Percentiles rank a stretch among this genome's conserved stretches.
These are phyloP conservation scores for Biscutella laevigata DNA, from an alignment of 441 rosid species.

Conservation along the genomic window DNA sequence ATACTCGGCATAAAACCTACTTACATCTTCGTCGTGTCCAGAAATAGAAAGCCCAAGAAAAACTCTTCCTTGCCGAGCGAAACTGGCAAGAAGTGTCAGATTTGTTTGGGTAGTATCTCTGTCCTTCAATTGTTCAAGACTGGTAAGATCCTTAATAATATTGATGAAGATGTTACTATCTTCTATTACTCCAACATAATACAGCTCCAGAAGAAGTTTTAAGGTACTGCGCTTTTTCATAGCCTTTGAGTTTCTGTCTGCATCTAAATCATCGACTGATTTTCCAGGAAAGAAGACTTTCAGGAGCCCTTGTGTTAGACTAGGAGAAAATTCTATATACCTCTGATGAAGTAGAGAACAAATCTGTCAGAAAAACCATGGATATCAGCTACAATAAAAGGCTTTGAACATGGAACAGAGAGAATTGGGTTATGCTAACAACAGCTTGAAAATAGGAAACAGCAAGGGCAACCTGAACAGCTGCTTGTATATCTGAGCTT, in stretches of 20 bases:
- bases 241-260: constrained; percentile 75
- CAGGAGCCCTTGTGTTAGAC: constrained; percentile 75
- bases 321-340: constrained; percentile 86
- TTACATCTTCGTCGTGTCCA: constrained; percentile 87
- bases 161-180: constrained; percentile 65
- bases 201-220: constrained; percentile 84
- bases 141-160: constrained; percentile 88
- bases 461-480: constrained; percentile 63
- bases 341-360: constrained; percentile 97
- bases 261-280: constrained; percentile 77
- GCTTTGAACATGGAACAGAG: neutral
- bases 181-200: constrained; percentile 85
- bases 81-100: constrained; percentile 88
- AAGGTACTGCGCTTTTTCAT: constrained; percentile 92
- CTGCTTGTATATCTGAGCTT: constrained; percentile 89
- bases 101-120: constrained; percentile 88
- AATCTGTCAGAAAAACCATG: constrained; percentile 45
- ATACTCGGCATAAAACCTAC: constrained; percentile 1
- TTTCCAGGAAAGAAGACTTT: constrained; percentile 94
- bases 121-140: constrained; percentile 77
- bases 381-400: constrained; percentile 24
- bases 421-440: too few species aligned
- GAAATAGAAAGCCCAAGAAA: constrained; percentile 80
- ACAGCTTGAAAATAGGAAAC: too few species aligned
- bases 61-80: constrained; percentile 94